Evolutionary conservation across 805 yeast genomes (phyloP).

Genomic region (Scheffersomyces amazonensis): DNA sequence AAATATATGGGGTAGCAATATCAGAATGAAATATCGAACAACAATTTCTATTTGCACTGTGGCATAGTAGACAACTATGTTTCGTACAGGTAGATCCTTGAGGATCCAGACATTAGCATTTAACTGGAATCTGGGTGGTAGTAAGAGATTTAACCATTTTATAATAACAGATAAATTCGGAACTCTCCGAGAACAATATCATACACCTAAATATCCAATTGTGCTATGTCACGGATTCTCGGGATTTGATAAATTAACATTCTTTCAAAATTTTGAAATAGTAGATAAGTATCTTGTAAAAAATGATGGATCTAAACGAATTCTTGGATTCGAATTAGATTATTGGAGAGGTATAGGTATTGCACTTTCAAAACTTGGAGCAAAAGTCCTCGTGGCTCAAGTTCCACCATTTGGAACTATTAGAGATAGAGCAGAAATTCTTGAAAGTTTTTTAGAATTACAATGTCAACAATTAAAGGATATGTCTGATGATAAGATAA

Average conservation of each 20-base stretch:
- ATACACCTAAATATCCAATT: constrained; percentile 67
- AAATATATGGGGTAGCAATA: too few relatives aligned
- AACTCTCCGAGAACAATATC: constrained; percentile 37
- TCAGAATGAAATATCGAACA: too few relatives aligned
- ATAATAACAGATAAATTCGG: constrained; percentile 27
- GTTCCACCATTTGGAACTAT: constrained; percentile 85
- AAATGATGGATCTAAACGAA: background rate
- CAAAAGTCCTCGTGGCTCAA: constrained; percentile 64
- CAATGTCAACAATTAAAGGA: constrained; percentile 19
- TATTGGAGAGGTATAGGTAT: constrained; percentile 83
- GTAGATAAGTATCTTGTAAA: constrained; percentile 3
- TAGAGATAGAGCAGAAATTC: constrained; percentile 57
- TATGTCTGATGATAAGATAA: constrained; percentile 3
- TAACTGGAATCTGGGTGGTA: too few relatives aligned
- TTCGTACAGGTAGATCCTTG: too few relatives aligned
- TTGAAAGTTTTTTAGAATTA: constrained; percentile 49
- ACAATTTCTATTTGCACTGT: too few relatives aligned
- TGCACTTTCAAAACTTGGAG: constrained; percentile 58
- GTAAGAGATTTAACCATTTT: background rate
- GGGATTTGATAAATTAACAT: constrained; percentile 61
- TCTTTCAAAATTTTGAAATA: constrained; percentile 14
- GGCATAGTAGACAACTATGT: too few relatives aligned
- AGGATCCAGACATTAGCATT: too few relatives aligned
- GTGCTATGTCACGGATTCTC: constrained; percentile 85
- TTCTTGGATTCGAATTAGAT: constrained; percentile 40